phyloP scores from a whole-genome alignment of 495 filamentous ascomycete species.

The Mycothermus thermophilus region DNA sequence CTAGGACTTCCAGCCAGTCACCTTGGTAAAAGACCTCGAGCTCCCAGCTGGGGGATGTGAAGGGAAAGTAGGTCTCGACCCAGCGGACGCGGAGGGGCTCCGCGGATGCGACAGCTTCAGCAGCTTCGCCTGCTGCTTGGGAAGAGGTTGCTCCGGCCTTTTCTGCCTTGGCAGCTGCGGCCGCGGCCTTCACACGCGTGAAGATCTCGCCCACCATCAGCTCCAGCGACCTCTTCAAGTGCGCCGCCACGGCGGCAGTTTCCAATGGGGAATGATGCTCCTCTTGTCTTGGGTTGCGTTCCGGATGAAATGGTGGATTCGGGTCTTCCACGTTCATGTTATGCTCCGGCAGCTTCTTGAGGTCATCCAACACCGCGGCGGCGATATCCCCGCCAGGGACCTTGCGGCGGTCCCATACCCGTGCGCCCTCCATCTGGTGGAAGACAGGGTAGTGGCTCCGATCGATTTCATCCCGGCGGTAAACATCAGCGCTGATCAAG shows the following conservation, averaged over 20 bases:
- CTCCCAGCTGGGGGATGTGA: slow-evolving; percentile 90
- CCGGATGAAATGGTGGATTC: slow-evolving; percentile 62
- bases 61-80: slow-evolving; percentile 95
- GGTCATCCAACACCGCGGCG: slow-evolving; percentile 47
- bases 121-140: slow-evolving; percentile 20
- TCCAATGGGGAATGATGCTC: slow-evolving; percentile 58
- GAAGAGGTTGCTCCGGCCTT: slow-evolving; percentile 9
- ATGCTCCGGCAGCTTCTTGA: slow-evolving; percentile 56
- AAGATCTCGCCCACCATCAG: slow-evolving; percentile 83
- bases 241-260: slow-evolving; percentile 66
- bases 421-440: slow-evolving; percentile 96
- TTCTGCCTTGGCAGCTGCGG: slow-evolving; percentile 28
- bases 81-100: slow-evolving; percentile 76
- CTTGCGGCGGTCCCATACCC: slow-evolving; percentile 66
- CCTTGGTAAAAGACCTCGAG: slow-evolving; percentile 90
- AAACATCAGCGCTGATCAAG: slow-evolving; percentile 89
- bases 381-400: slow-evolving; percentile 46
- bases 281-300: slow-evolving; percentile 72
- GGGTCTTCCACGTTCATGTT: slow-evolving; percentile 67
- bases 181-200: slow-evolving; percentile 57
- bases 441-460: slow-evolving; percentile 91
- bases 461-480: slow-evolving; percentile 88
- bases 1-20: slow-evolving; percentile 88
- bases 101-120: slow-evolving; percentile 7
- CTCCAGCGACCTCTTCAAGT: slow-evolving; percentile 84